Evolutionary conservation across 2,329 filamentous ascomycete species (phyloP).

Genomic region (Diaporthe batatas): DNA sequence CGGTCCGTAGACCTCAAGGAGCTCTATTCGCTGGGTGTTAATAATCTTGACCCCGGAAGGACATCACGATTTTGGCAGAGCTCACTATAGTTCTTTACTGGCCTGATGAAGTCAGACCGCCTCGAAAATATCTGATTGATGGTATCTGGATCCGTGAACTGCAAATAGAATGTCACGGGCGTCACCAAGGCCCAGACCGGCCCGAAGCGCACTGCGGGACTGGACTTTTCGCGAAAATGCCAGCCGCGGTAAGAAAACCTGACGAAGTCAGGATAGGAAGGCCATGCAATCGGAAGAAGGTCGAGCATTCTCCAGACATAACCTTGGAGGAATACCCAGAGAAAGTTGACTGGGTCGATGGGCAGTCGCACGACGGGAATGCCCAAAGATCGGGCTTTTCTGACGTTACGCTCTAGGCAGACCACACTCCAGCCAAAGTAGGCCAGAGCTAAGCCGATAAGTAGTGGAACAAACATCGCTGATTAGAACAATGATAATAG

Average conservation of each 20-base stretch:
- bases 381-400: slow-evolving; percentile 43
- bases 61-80: background rate
- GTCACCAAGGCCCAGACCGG: slow-evolving; percentile 47
- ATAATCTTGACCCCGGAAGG: background rate
- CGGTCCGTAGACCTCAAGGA: slow-evolving; percentile 49
- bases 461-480: slow-evolving; percentile 6
- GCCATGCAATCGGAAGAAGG: slow-evolving; percentile 44
- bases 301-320: slow-evolving; percentile 45
- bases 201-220: slow-evolving; percentile 34
- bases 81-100: slow-evolving; percentile 44
- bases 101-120: slow-evolving; percentile 45
- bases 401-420: slow-evolving; percentile 45
- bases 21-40: slow-evolving; percentile 35
- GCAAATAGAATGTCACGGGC: slow-evolving; percentile 44
- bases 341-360: slow-evolving; percentile 45
- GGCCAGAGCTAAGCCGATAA: slow-evolving; percentile 30
- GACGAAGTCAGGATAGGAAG: slow-evolving; percentile 45
- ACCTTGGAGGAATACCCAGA: slow-evolving; percentile 46
- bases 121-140: slow-evolving; percentile 45
- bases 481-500: background rate
- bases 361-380: slow-evolving; percentile 46
- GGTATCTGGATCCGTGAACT: slow-evolving; percentile 46
- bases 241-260: slow-evolving; percentile 47
- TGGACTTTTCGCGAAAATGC: slow-evolving; percentile 43
- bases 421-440: slow-evolving; percentile 45